phyloP scores from a whole-genome alignment of 2,329 filamentous ascomycete species.

The Myriosclerotinia scirpicola region DNA sequence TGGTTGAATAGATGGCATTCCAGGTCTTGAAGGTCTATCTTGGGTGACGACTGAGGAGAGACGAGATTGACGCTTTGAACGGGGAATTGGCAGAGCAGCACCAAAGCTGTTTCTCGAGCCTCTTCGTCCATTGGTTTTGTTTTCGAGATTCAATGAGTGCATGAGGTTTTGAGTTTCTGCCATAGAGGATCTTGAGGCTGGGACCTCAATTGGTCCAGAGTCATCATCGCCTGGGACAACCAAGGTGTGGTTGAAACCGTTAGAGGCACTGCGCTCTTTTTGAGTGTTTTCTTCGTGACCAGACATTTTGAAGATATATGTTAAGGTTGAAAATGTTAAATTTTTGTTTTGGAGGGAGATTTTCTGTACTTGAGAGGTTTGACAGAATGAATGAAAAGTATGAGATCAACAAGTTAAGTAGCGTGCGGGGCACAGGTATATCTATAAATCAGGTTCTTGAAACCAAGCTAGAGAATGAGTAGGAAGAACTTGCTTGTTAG shows the following conservation, averaged over 20 bases:
- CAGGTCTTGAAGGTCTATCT: slow-evolving; percentile 51
- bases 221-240: slow-evolving; percentile 17
- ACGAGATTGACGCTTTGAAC: slow-evolving; percentile 66
- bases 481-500: slow-evolving; percentile 26
- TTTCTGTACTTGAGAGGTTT: not conserved
- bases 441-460: slow-evolving; percentile 29
- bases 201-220: slow-evolving; percentile 60
- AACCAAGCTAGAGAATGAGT: slow-evolving; percentile 36
- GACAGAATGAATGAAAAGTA: not conserved
- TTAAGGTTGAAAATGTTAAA: not conserved
- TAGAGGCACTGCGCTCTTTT: slow-evolving; percentile 32
- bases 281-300: slow-evolving; percentile 52
- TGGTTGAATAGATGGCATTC: slow-evolving; percentile 58
- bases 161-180: slow-evolving; percentile 68
- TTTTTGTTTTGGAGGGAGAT: not conserved
- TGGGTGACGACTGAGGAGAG: slow-evolving; percentile 60
- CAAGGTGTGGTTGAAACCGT: slow-evolving; percentile 22
- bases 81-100: slow-evolving; percentile 68
- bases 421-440: slow-evolving; percentile 31
- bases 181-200: slow-evolving; percentile 65
- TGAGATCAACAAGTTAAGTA: not conserved
- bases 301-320: slow-evolving; percentile 51
- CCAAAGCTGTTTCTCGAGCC: slow-evolving; percentile 76
- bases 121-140: slow-evolving; percentile 54
- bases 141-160: slow-evolving; percentile 70